Percentiles rank a stretch among this genome's conserved stretches.
Evolutionary conservation across 176 grass and related monocot species (phyloP).

Genomic region (Oryza nivara): DNA sequence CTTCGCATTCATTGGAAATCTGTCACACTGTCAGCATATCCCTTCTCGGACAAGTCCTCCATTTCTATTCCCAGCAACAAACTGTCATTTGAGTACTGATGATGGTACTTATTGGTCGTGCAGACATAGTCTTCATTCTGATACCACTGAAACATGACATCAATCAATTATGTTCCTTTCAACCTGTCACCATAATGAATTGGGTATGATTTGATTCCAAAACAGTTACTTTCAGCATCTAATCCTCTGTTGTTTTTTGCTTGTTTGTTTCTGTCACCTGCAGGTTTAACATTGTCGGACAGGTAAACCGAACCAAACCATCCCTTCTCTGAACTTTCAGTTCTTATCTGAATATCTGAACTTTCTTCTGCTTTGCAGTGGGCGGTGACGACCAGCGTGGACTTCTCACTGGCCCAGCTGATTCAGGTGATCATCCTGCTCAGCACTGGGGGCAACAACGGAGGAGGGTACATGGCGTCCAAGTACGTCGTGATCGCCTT

Average conservation of each 20-base stretch:
- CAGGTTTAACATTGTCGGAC: constrained; percentile 98
- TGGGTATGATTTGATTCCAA: background rate
- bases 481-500: constrained; percentile 89
- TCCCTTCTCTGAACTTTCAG: background rate
- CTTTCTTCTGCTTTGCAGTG: constrained; percentile 56
- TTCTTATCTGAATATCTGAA: background rate
- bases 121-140: background rate
- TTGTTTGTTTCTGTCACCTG: constrained; percentile 18
- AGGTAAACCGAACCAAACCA: constrained; percentile 54
- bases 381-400: constrained; percentile 90
- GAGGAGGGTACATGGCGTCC: constrained; percentile 82
- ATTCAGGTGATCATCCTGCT: constrained; percentile 94
- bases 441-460: constrained; percentile 72
- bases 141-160: background rate
- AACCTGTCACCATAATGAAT: background rate
- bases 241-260: background rate
- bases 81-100: background rate
- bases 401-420: constrained; percentile 87
- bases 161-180: background rate
- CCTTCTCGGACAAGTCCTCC: background rate
- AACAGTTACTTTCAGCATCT: background rate
- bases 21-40: background rate
- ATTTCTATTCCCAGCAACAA: no score
- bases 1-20: background rate
- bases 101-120: background rate